Base-by-base conservation (phyloP, 1,284 basidiomycete genomes). In the Ganoderma leucocontextum region DNA sequence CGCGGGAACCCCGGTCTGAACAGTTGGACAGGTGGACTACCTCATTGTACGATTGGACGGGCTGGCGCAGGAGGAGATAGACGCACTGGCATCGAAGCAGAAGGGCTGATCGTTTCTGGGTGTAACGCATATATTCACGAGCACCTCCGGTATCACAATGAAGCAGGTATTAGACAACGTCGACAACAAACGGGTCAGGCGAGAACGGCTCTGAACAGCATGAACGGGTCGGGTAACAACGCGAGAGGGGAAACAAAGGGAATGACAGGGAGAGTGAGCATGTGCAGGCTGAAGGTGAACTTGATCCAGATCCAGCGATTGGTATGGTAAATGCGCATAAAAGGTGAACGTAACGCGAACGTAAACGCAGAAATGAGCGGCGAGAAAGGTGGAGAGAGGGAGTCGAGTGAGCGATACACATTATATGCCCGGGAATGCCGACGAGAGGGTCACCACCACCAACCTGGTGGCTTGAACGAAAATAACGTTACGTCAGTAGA, bases 1-100 rank as follows among this genome's bases (percentile, higher is more conserved):
- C 7, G 15, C 57, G 15, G 13, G 12, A 33, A 53, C 12, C 9
- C 15, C 25, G 10, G 2, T 42, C 38, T 47, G 60, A 65, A 61
- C 15, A 42, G 17, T 42, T 12, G 17, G 29, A 2, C 19, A 98
- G 96, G 95, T 98, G 55, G 95, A 98, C 65, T 98, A 98, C 80
- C 87, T 98, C 36, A 81, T 98, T 5, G 89, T 90, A 72, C 88
- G 96, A 63, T 82, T 98, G 62, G 92, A 97, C 64, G 95, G 93
- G 1, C 81, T 98, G 62, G 87, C 93, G 1, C 81, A 92, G 70
- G 87, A 90, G 57, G 91, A 96, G 72, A 91, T 98, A n/a, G 91
- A 94, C 42, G 83, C 80, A 59, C 83, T 97, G 73, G 66, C 66
- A n/a, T 44, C 68, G 29, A 61, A 71, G 47, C 63, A 67, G 66